Evolutionary conservation across 2,329 filamentous ascomycete genomes (phyloP).

Genomic region (Leptographium flavum): DNA sequence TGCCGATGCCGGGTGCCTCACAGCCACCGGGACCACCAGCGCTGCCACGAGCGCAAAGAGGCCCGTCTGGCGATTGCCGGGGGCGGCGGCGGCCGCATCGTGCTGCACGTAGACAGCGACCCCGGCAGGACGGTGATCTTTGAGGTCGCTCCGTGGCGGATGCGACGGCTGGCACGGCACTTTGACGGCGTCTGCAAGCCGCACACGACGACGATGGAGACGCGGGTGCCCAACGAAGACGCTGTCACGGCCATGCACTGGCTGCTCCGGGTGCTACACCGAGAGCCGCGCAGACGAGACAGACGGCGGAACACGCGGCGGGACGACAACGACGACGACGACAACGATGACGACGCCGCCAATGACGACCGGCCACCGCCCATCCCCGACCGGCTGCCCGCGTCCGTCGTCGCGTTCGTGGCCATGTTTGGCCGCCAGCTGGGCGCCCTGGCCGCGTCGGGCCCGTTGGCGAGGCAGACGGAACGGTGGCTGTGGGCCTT

Average conservation of each 20-base stretch:
- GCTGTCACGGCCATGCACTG: conserved; percentile 9
- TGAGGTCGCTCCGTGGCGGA: conserved; percentile 19
- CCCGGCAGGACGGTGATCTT: conserved; percentile 21
- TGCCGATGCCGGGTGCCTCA: no score
- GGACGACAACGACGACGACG: neutral
- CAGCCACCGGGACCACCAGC: no score
- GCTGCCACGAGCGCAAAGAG: no score
- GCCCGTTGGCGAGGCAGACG: neutral
- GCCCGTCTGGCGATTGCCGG: no score
- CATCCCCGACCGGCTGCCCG: conserved; percentile 5
- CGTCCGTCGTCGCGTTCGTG: conserved; percentile 7
- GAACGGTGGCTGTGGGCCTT: conserved; percentile 6
- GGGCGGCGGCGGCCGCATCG: conserved; percentile 3
- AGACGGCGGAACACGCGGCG: no score
- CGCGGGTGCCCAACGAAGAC: conserved; percentile 3
- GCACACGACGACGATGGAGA: conserved; percentile 2
- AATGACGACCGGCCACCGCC: neutral
- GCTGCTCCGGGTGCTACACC: conserved; percentile 9
- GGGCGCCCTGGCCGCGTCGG: neutral
- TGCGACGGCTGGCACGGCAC: neutral
- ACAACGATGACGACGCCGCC: neutral
- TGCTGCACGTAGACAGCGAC: conserved; percentile 11
- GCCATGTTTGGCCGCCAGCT: conserved; percentile 7
- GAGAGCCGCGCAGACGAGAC: no score
- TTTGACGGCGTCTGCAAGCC: conserved; percentile 6